Evolutionary conservation across 768 basidiomycete species (phyloP).

Genomic region (Cyclocybe cylindracea): DNA sequence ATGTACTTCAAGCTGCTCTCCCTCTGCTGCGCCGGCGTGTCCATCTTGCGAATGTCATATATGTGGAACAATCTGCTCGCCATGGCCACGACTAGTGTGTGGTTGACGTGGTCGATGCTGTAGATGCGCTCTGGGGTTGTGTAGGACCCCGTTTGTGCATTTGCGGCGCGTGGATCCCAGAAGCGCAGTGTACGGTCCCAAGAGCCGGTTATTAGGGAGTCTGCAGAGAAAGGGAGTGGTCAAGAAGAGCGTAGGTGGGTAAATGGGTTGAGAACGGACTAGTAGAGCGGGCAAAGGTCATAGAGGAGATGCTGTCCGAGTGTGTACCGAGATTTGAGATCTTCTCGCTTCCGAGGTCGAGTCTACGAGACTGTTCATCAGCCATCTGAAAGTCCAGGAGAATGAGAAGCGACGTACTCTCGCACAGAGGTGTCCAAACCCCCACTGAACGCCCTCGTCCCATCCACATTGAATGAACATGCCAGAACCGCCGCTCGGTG

Average conservation of each 20-base stretch:
- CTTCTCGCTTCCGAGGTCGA: constrained; percentile 76
- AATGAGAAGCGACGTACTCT: constrained; percentile 54
- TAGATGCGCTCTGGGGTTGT: constrained; percentile 84
- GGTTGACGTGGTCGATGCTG: constrained; percentile 73
- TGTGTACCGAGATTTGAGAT: constrained; percentile 79
- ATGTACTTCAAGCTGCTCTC: constrained; percentile 96
- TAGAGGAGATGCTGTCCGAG: constrained; percentile 74
- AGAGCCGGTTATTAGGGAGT: constrained; percentile 79
- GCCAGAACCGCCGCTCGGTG: constrained; percentile 90
- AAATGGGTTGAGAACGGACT: constrained; percentile 44
- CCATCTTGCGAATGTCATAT: constrained; percentile 83
- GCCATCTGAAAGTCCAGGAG: background rate
- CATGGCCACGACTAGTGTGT: constrained; percentile 90
- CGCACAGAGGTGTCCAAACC: constrained; percentile 84
- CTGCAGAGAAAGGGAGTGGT: constrained; percentile 33
- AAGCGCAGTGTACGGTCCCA: constrained; percentile 91
- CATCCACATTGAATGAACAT: constrained; percentile 70
- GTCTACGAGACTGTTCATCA: constrained; percentile 40
- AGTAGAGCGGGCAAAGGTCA: constrained; percentile 66
- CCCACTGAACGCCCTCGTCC: constrained; percentile 74
- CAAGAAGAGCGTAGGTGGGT: background rate
- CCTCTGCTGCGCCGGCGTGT: constrained; percentile 70
- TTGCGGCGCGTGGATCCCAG: constrained; percentile 77
- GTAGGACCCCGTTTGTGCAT: constrained; percentile 59
- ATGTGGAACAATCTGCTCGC: constrained; percentile 89